Evolutionary conservation across 257 asterid genomes (phyloP).

Genomic region (Striga asiatica): DNA sequence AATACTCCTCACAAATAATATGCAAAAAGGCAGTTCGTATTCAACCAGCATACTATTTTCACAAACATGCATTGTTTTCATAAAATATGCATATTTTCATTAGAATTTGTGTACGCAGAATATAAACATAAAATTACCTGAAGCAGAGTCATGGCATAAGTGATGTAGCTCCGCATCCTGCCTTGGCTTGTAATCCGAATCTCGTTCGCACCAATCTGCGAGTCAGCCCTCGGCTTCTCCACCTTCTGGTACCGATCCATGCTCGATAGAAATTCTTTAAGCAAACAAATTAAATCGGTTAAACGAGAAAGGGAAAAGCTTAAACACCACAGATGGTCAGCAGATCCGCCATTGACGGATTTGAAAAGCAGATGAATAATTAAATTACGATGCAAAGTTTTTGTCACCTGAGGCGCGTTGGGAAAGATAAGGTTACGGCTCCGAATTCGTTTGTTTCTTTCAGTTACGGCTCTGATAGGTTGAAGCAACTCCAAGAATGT

Average conservation of each 20-base stretch:
- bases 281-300: constrained; percentile 3
- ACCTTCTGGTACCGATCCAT: constrained; percentile 38
- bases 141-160: constrained; percentile 41
- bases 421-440: constrained; percentile 19
- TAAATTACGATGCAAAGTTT: neutral
- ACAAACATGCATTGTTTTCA: too few species aligned
- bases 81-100: too few species aligned
- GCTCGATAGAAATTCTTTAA: constrained; percentile 15
- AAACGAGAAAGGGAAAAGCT: neutral
- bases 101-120: too few species aligned
- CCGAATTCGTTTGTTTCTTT: too few species aligned
- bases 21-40: too few species aligned
- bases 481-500: too few species aligned
- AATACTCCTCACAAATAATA: too few species aligned
- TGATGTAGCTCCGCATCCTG: constrained; percentile 43
- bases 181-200: constrained; percentile 47
- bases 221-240: constrained; percentile 36
- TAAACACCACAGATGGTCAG: too few species aligned
- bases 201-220: constrained; percentile 38
- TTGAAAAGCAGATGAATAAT: neutral
- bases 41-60: too few species aligned
- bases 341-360: constrained; percentile 21
- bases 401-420: constrained; percentile 9
- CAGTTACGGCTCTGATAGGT: too few species aligned
- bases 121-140: constrained; percentile 21